Percentiles rank a stretch among this genome's conserved stretches.
Conservation (phyloP, 179 eudicot species). For the Heliamphora pulchella region DNA sequence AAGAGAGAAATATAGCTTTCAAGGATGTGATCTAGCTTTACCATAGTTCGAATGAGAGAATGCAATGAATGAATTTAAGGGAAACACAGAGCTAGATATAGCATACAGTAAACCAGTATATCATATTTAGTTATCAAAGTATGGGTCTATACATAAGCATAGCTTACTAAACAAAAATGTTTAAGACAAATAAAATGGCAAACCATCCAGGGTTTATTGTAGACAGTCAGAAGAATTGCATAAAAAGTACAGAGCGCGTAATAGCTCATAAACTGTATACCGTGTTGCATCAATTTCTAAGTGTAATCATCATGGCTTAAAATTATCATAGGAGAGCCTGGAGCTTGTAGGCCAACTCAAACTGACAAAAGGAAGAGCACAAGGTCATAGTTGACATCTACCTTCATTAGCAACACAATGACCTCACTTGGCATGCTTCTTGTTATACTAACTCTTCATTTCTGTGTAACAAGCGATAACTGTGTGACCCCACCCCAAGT, state of each 20-base stretch:
- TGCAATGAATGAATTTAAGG: not conserved
- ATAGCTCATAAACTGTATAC: not conserved
- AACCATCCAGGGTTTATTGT: not conserved
- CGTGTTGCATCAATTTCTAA: not conserved
- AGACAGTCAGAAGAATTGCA: not conserved
- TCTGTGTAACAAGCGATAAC: not conserved
- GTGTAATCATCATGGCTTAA: not conserved
- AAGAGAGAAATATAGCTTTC: not conserved
- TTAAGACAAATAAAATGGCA: not conserved
- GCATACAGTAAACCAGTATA: not conserved
- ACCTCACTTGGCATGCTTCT: not conserved
- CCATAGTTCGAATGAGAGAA: not conserved
- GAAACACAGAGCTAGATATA: not conserved
- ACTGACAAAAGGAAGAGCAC: not conserved
- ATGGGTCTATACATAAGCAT: not conserved
- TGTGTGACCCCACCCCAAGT: not conserved
- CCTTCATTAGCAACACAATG: not conserved
- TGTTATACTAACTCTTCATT: not conserved
- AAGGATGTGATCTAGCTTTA: not conserved
- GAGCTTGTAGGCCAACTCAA: not conserved
- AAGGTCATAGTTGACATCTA: not conserved
- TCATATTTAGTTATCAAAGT: not conserved
- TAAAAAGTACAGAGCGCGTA: not conserved
- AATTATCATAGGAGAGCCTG: not conserved
- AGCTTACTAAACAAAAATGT: not conserved